phyloP scores from a whole-genome alignment of 2,329 filamentous ascomycete species.

The Ophiostoma quercus region DNA sequence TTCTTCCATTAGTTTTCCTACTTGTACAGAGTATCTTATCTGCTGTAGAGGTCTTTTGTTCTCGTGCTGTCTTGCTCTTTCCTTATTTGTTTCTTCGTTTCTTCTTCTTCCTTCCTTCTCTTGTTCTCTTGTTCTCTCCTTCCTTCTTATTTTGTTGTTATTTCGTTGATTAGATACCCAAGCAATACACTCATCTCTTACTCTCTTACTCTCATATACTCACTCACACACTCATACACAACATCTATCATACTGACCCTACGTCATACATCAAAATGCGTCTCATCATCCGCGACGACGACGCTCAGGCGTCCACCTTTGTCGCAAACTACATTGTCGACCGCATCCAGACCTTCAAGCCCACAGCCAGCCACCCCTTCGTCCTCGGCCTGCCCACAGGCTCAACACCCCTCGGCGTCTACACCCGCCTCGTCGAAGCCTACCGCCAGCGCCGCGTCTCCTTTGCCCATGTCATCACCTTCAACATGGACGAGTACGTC shows the following conservation, averaged over 20 bases:
- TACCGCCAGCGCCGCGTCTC: constrained; percentile 51
- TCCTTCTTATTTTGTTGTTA: constrained; percentile 12
- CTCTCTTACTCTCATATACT: not conserved
- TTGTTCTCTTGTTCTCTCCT: not conserved
- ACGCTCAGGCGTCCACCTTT: constrained; percentile 57
- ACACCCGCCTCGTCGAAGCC: constrained; percentile 59
- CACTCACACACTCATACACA: not conserved
- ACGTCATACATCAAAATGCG: constrained; percentile 42
- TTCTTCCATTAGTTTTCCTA: not conserved
- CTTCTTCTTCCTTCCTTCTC: constrained; percentile 3
- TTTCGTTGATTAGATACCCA: constrained; percentile 18
- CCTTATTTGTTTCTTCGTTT: constrained; percentile 3
- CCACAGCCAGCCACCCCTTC: constrained; percentile 60
- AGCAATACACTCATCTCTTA: constrained; percentile 17
- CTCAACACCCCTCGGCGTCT: constrained; percentile 64
- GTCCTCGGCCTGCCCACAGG: constrained; percentile 70
- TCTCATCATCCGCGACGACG: constrained; percentile 65
- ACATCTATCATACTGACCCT: not conserved
- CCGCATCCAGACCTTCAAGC: constrained; percentile 62
- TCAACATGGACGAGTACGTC: constrained; percentile 67
- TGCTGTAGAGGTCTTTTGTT: not conserved
- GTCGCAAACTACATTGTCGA: constrained; percentile 70
- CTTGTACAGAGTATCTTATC: not conserved
- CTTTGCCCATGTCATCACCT: constrained; percentile 66
- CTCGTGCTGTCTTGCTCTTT: constrained; percentile 2